phyloP scores from a whole-genome alignment of 116 monocot species.

The Cymodocea nodosa region DNA sequence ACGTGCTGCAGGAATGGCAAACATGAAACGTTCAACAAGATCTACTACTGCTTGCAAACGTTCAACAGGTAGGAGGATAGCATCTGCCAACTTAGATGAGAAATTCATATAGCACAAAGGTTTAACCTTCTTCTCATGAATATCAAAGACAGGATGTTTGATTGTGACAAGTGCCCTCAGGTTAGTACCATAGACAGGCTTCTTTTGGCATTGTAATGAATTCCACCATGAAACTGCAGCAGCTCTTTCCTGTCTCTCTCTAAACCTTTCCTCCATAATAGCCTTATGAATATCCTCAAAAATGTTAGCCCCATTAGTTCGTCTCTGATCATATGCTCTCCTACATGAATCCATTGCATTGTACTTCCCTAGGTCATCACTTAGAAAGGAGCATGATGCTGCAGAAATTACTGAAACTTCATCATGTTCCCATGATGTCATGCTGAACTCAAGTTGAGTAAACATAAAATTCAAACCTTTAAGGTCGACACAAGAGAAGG shows the following conservation, averaged over 20 bases:
- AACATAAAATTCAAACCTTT: constrained; percentile 60
- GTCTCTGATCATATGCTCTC: constrained; percentile 15
- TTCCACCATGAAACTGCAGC: constrained; percentile 91
- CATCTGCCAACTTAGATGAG: constrained; percentile 66
- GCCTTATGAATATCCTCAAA: constrained; percentile 84
- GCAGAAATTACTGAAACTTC: constrained; percentile 38
- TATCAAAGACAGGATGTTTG: constrained; percentile 58
- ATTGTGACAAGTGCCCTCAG: constrained; percentile 63
- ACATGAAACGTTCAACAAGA: constrained; percentile 76
- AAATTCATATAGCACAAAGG: constrained; percentile 62
- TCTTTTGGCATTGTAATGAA: constrained; percentile 57
- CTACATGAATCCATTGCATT: constrained; percentile 5
- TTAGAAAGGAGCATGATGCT: constrained; percentile 10
- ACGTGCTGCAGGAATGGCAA: constrained; percentile 92
- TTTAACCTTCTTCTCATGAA: constrained; percentile 58
- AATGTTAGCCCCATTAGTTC: constrained; percentile 38
- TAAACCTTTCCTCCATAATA: constrained; percentile 66
- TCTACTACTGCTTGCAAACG: constrained; percentile 65
- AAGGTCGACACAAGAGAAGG: constrained; percentile 72
- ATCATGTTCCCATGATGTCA: constrained; percentile 83
- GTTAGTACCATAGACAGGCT: constrained; percentile 74
- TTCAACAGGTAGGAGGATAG: constrained; percentile 65
- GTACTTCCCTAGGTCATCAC: constrained; percentile 2
- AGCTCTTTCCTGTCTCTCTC: constrained; percentile 57
- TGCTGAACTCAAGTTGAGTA: constrained; percentile 58